Base-by-base conservation (phyloP, 306 rosid species). In the Cucurbita pepo region DNA sequence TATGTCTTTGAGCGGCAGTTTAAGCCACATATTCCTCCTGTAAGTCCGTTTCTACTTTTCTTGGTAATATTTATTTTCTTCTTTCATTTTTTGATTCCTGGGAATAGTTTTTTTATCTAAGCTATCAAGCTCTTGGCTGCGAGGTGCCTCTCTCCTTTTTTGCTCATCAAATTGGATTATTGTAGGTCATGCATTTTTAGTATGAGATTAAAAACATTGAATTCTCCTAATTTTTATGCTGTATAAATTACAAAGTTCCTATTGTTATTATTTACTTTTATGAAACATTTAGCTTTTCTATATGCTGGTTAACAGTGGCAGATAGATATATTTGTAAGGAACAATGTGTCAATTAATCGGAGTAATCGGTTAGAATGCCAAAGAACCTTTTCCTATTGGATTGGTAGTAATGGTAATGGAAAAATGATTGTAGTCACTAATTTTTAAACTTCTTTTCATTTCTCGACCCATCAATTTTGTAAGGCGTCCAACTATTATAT, bases 1-100 rank as follows among this genome's bases (percentile, higher is more conserved):
- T 93, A 88, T 79, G 90, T 90, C 58, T 90, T 93, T 57, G 91
- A 90, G 77, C 91, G 98, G 81, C 97, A 93, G 83, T 85, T 93
- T 70, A 80, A 91, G 75, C 80, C 83, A 18, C 62, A 50, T 14
- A 53, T 86, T 75, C 85, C 85, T 80, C 78, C 66, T 0, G 98
- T 93, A 82, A 83, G 87, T 64, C 41, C 67, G 8, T 60, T 52
- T 43, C 57, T 15, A 13, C 41, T 44, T 66, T 65, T 65, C 38
- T 11, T 64, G 71, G 41, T 13, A 11, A 15, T 36, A 50, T 77
- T 18, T 10, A 34, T 25, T 36, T 0, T 63, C 1, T 70, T 15
- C 10, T 56, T 21, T 67, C 47, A 47, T 21, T 22, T 22, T 45
- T 48, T 19, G 10, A 66, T 25, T 67, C 37, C 21, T 67, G 56